Conservation (phyloP, 2,329 filamentous ascomycete species). For the Colletotrichum salicis region DNA sequence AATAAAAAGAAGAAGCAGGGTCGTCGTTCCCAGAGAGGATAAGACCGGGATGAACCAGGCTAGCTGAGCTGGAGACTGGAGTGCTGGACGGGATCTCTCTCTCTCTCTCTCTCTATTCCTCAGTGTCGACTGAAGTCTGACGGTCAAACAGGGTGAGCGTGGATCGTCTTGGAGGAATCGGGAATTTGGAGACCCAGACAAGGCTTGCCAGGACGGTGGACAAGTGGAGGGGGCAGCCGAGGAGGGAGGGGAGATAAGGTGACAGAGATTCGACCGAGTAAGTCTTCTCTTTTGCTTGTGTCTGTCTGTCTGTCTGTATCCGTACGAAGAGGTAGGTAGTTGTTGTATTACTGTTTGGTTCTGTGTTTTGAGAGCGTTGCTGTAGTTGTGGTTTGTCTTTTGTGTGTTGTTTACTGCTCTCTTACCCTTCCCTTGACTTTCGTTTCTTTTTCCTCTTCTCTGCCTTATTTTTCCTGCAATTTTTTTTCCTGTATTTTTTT, state of each 20-base stretch:
- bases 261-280: neutral
- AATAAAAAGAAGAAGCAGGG: neutral
- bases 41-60: neutral
- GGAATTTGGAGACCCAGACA: neutral
- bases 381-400: neutral
- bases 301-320: neutral
- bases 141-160: neutral
- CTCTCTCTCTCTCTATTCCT: neutral
- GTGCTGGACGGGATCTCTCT: neutral
- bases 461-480: neutral
- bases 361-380: no score
- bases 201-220: constrained; percentile 56
- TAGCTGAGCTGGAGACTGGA: neutral
- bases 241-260: constrained; percentile 44
- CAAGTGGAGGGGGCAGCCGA: constrained; percentile 61
- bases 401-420: neutral
- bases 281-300: neutral
- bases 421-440: neutral
- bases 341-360: neutral
- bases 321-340: no score
- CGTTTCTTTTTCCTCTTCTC: neutral
- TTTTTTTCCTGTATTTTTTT: neutral
- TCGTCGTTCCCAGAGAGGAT: constrained; percentile 10
- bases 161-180: neutral
- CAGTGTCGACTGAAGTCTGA: neutral